phyloP scores from a whole-genome alignment of 306 rosid species.

The Herpetospermum pedunculosum region DNA sequence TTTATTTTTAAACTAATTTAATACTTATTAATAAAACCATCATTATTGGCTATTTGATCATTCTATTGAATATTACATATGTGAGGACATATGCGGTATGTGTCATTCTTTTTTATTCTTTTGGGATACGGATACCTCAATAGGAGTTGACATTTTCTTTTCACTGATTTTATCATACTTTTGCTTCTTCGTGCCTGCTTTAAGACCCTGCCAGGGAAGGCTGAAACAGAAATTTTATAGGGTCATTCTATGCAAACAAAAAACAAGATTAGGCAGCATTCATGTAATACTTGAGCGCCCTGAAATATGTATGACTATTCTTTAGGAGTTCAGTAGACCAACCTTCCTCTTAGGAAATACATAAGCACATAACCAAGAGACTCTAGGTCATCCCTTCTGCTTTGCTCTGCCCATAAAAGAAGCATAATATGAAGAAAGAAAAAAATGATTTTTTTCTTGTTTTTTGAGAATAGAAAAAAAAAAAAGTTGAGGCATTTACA shows the following conservation, averaged over 20 bases:
- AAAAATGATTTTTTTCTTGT: too few relatives aligned
- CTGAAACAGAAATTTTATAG: slow-evolving; percentile 30
- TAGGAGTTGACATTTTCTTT: slow-evolving; percentile 79
- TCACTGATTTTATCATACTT: slow-evolving; percentile 94
- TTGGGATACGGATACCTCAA: slow-evolving; percentile 75
- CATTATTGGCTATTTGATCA: not conserved
- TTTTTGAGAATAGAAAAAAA: too few relatives aligned
- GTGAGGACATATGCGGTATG: not conserved
- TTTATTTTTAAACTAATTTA: too few relatives aligned
- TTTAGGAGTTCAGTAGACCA: slow-evolving; percentile 6
- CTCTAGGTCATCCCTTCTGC: slow-evolving; percentile 99
- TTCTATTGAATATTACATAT: not conserved
- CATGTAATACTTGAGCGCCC: slow-evolving; percentile 12
- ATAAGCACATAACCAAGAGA: slow-evolving; percentile 99
- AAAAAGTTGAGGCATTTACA: slow-evolving; percentile 12
- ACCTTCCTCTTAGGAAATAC: slow-evolving; percentile 99
- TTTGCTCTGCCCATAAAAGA: slow-evolving; percentile 62
- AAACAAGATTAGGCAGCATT: slow-evolving; percentile 10
- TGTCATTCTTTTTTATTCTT: not conserved
- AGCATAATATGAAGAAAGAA: slow-evolving; percentile 1
- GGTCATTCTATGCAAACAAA: slow-evolving; percentile 8
- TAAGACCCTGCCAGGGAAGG: slow-evolving; percentile 99
- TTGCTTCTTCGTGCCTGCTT: slow-evolving; percentile 96
- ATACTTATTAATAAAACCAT: not conserved
- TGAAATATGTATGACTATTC: slow-evolving; percentile 12